Evolutionary conservation across 2,329 filamentous ascomycete species (phyloP).

Genomic region (Pseudophaeomoniella oleicola): DNA sequence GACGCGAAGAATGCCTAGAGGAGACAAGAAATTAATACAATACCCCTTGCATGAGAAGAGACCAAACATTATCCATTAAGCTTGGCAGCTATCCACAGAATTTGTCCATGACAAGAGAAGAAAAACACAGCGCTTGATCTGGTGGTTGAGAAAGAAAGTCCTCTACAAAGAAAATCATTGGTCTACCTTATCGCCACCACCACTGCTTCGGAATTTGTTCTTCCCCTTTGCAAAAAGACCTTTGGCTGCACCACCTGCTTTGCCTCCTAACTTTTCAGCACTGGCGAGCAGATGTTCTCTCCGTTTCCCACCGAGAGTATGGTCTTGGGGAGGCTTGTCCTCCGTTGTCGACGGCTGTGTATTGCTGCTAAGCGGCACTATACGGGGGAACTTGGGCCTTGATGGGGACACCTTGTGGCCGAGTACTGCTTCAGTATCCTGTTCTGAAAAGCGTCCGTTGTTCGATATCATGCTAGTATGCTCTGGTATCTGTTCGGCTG

Average conservation of each 20-base stretch:
- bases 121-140: slow-evolving; percentile 4
- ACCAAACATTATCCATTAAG: slow-evolving; percentile 4
- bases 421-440: slow-evolving; percentile 13
- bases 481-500: slow-evolving; percentile 36
- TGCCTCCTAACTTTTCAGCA: slow-evolving; percentile 56
- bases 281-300: slow-evolving; percentile 80
- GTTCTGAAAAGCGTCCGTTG: slow-evolving; percentile 15
- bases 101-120: slow-evolving; percentile 3
- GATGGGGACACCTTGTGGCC: slow-evolving; percentile 16
- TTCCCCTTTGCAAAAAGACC: slow-evolving; percentile 83
- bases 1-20: slow-evolving; percentile 5
- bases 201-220: slow-evolving; percentile 58
- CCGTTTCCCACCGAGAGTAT: slow-evolving; percentile 58
- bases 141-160: not conserved
- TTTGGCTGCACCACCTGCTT: slow-evolving; percentile 69
- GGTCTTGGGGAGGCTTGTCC: slow-evolving; percentile 18
- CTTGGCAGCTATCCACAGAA: slow-evolving; percentile 3
- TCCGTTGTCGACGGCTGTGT: slow-evolving; percentile 28
- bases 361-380: slow-evolving; percentile 12
- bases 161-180: slow-evolving; percentile 37
- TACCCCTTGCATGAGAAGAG: slow-evolving; percentile 8
- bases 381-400: slow-evolving; percentile 22
- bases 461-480: slow-evolving; percentile 29
- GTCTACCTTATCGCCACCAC: slow-evolving; percentile 71
- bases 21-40: slow-evolving; percentile 4